A percentile compares a stretch with the other conserved stretches of the same genome.
Conservation (phyloP, 1,284 basidiomycete genomes). For the Ceratobasidium sp. region DNA sequence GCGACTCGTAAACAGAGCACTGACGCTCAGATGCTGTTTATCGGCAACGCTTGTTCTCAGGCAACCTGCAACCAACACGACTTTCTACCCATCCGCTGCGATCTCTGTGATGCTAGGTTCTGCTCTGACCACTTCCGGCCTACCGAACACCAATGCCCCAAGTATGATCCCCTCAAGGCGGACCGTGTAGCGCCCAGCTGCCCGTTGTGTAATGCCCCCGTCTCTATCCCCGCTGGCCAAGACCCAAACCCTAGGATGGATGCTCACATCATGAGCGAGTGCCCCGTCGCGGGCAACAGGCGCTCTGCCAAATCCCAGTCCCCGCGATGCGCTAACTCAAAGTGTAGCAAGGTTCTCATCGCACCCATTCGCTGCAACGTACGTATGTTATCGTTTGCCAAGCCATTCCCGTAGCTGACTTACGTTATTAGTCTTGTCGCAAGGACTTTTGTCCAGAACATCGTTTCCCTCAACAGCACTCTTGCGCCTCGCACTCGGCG, state of each 20-base stretch:
- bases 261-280: constrained; percentile 73
- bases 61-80: constrained; percentile 76
- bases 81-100: constrained; percentile 79
- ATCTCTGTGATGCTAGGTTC: constrained; percentile 60
- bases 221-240: constrained; percentile 77
- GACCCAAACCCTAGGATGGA: constrained; percentile 85
- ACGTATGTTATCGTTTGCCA: constrained; percentile 55
- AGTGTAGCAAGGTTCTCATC: constrained; percentile 79
- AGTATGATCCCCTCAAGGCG: constrained; percentile 77
- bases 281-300: constrained; percentile 74
- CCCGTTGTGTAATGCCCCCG: constrained; percentile 78
- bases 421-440: constrained; percentile 68
- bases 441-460: constrained; percentile 79
- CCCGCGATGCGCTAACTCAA: constrained; percentile 66
- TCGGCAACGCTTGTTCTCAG: constrained; percentile 80
- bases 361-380: constrained; percentile 80
- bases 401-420: constrained; percentile 12
- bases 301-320: constrained; percentile 60
- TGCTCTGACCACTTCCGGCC: constrained; percentile 83
- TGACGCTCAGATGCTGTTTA: constrained; percentile 65
- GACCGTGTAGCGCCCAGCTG: constrained; percentile 82
- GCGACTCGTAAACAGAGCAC: constrained; percentile 62
- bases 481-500: constrained; percentile 59
- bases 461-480: constrained; percentile 78
- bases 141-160: constrained; percentile 71